A percentile compares a stretch with the other conserved stretches of the same genome.
These are phyloP conservation scores for Parmales sp. DNA, from an alignment of 108 stramenopile species.

Conservation along the genomic window DNA sequence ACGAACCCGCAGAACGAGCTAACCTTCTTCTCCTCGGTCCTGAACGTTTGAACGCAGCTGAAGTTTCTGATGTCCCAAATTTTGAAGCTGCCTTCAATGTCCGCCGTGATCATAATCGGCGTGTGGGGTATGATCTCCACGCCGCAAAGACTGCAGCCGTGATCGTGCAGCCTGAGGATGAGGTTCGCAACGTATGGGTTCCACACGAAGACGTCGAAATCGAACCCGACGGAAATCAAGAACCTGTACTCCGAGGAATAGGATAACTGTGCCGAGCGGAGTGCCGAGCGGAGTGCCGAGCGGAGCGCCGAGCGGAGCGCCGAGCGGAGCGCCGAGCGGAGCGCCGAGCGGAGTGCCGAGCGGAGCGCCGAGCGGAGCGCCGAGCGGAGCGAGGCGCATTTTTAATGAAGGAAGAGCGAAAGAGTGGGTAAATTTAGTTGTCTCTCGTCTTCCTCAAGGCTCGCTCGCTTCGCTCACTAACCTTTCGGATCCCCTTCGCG, in stretches of 20 bases:
- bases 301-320: no score
- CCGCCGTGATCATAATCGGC: slow-evolving; percentile 27
- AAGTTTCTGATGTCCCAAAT: slow-evolving; percentile 40
- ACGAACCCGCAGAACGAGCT: slow-evolving; percentile 15
- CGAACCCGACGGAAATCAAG: slow-evolving; percentile 32
- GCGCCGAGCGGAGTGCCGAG: no score
- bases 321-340: no score
- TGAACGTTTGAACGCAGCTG: slow-evolving; percentile 31
- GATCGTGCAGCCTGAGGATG: slow-evolving; percentile 25
- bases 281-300: no score
- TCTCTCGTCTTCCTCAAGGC: no score
- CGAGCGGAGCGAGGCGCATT: no score
- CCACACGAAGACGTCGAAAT: slow-evolving; percentile 31
- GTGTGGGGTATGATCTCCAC: slow-evolving; percentile 27
- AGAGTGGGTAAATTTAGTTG: no score
- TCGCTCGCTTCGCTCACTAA: no score
- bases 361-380: no score
- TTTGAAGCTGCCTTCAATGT: slow-evolving; percentile 27
- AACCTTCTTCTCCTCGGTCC: not conserved
- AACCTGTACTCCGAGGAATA: slow-evolving; percentile 28
- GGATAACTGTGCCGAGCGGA: no score
- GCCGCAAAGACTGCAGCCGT: slow-evolving; percentile 26
- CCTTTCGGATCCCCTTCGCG: slow-evolving; percentile 23
- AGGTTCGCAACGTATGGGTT: slow-evolving; percentile 32
- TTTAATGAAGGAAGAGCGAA: no score